Percentiles rank a stretch among this genome's conserved stretches.
phyloP scores from a whole-genome alignment of 1,284 basidiomycete genomes.

The Exobasidium cylindrosporum region DNA sequence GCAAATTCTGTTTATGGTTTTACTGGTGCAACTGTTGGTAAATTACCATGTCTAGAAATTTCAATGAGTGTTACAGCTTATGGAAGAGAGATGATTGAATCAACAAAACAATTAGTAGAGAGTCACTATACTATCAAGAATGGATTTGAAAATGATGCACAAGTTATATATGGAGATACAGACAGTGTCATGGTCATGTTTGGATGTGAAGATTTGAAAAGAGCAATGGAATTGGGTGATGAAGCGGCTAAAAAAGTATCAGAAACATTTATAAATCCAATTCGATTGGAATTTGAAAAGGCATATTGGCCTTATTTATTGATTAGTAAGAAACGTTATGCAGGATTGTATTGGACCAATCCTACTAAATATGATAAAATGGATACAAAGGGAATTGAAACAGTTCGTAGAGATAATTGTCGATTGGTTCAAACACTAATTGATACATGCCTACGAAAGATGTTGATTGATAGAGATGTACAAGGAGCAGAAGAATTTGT shows the following conservation, averaged over 20 bases:
- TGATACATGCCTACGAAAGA: slow-evolving; percentile 54
- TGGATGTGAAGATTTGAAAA: slow-evolving; percentile 41
- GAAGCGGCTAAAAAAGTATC: slow-evolving; percentile 88
- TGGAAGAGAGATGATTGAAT: slow-evolving; percentile 55
- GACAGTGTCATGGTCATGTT: slow-evolving; percentile 56
- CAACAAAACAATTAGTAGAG: slow-evolving; percentile 50
- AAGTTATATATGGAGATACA: slow-evolving; percentile 54
- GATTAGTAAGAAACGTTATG: slow-evolving; percentile 55
- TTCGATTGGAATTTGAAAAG: slow-evolving; percentile 55
- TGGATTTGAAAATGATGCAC: slow-evolving; percentile 52
- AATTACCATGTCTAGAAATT: slow-evolving; percentile 53
- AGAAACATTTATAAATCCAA: slow-evolving; percentile 48
- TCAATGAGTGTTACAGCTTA: slow-evolving; percentile 55
- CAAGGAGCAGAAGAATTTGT: slow-evolving; percentile 47
- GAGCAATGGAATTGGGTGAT: slow-evolving; percentile 62
- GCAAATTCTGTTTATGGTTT: slow-evolving; percentile 56
- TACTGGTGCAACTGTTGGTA: slow-evolving; percentile 53
- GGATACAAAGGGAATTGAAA: slow-evolving; percentile 56
- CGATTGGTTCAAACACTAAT: slow-evolving; percentile 54
- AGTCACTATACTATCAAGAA: slow-evolving; percentile 51
- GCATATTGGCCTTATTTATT: slow-evolving; percentile 54
- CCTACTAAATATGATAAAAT: slow-evolving; percentile 54
- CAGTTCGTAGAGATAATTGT: slow-evolving; percentile 55
- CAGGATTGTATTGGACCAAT: slow-evolving; percentile 53
- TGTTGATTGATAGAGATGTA: slow-evolving; percentile 55